Percentiles rank a stretch among this genome's conserved stretches.
phyloP scores from a whole-genome alignment of 2,329 filamentous ascomycete species.

The Dactylellina haptotyla region DNA sequence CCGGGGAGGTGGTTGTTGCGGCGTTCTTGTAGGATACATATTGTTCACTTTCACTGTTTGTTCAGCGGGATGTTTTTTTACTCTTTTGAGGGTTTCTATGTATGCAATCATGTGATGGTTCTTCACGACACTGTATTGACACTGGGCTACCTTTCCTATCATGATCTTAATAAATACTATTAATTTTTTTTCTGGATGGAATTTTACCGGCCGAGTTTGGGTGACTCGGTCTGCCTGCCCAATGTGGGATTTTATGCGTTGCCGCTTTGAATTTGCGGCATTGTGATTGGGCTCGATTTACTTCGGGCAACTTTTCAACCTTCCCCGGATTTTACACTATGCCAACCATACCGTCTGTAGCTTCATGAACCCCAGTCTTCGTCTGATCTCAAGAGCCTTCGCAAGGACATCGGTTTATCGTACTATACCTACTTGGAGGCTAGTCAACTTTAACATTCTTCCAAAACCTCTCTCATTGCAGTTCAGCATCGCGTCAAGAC shows the following conservation, averaged over 20 bases:
- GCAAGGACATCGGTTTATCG: not conserved
- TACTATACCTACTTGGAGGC: not conserved
- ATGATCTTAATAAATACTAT: not conserved
- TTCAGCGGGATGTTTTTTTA: slow-evolving; percentile 9
- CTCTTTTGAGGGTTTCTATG: not conserved
- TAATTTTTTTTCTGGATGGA: not conserved
- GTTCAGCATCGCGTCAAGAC: not conserved
- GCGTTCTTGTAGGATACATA: slow-evolving; percentile 19
- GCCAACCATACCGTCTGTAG: not conserved
- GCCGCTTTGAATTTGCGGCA: slow-evolving; percentile 17
- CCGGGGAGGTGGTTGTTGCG: not conserved
- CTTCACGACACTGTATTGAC: not conserved
- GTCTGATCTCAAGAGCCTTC: not conserved
- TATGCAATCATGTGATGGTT: not conserved
- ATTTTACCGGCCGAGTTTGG: not conserved
- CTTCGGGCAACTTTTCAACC: slow-evolving; percentile 3
- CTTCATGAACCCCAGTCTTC: slow-evolving; percentile 14
- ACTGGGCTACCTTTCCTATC: too few species aligned
- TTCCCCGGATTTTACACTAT: slow-evolving; percentile 9
- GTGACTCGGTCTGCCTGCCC: not conserved
- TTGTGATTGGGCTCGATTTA: slow-evolving; percentile 7
- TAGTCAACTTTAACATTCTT: not conserved
- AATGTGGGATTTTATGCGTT: slow-evolving; percentile 30
- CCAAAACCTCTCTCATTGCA: not conserved
- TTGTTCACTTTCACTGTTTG: not conserved